A percentile compares a stretch with the other conserved stretches of the same genome.
phyloP scores from a whole-genome alignment of 2,329 filamentous ascomycete species.

The Penicillium sp. region DNA sequence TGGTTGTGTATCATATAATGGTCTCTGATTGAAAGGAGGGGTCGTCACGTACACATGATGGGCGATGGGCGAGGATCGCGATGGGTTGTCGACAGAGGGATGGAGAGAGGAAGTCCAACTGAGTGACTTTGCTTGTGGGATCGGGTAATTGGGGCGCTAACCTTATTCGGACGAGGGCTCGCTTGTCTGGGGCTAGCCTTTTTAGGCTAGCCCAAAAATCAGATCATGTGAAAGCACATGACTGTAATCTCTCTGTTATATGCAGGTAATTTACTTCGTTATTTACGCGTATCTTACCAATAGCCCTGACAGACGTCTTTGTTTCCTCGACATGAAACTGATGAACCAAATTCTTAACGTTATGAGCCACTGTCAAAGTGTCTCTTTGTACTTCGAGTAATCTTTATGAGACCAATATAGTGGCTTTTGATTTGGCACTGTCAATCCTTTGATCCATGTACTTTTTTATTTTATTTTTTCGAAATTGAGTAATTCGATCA shows the following conservation, averaged over 20 bases:
- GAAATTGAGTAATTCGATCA: not conserved
- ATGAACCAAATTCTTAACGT: not conserved
- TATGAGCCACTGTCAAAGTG: not conserved
- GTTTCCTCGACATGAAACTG: not conserved
- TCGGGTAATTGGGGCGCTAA: constrained; percentile 37
- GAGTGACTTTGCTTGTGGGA: constrained; percentile 42
- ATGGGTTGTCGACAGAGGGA: constrained; percentile 43
- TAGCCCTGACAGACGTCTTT: constrained; percentile 2
- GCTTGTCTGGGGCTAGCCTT: constrained; percentile 32
- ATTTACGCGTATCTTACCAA: constrained; percentile 4
- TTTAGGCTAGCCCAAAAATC: not conserved
- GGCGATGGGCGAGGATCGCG: constrained; percentile 45
- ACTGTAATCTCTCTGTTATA: not conserved
- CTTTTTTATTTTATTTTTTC: too few species aligned
- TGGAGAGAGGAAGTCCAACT: constrained; percentile 38
- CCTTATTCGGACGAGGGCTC: constrained; percentile 34
- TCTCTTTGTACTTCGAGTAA: not conserved
- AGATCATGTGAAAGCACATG: constrained; percentile 12
- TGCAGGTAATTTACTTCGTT: not conserved
- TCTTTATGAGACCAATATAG: not conserved
- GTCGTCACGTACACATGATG: constrained; percentile 49
- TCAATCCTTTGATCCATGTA: not conserved
- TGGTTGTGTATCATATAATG: constrained; percentile 1
- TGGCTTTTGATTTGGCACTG: not conserved
- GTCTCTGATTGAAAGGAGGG: constrained; percentile 14